A percentile compares a stretch with the other conserved stretches of the same genome.
These are phyloP conservation scores for Leccinum incarnatum DNA, from an alignment of 768 basidiomycete species.

Conservation along the genomic window DNA sequence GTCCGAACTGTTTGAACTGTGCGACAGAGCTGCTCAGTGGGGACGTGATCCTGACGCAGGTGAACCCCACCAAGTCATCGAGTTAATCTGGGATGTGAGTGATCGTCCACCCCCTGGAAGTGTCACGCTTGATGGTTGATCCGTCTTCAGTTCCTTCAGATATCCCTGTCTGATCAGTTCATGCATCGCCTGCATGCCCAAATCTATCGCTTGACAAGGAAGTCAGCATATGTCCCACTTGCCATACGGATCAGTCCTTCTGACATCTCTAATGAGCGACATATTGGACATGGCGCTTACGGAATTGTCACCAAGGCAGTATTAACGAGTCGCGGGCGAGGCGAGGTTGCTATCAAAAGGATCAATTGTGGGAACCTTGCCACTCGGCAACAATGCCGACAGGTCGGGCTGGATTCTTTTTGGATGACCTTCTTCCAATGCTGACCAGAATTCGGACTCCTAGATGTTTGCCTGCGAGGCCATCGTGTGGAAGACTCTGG, in stretches of 20 bases:
- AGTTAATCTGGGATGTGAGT: slow-evolving; percentile 23
- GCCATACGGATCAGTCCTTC: slow-evolving; percentile 11
- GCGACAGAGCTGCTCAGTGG: neutral
- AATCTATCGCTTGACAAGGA: slow-evolving; percentile 30
- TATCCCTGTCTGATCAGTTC: neutral
- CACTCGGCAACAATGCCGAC: slow-evolving; percentile 1
- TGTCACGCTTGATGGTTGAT: neutral
- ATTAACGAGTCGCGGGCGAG: neutral
- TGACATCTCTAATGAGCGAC: neutral
- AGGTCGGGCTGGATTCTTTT: slow-evolving; percentile 10
- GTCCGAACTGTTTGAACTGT: slow-evolving; percentile 13
- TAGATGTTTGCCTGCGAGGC: slow-evolving; percentile 28
- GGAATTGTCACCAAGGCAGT: slow-evolving; percentile 21
- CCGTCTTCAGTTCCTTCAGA: slow-evolving; percentile 13
- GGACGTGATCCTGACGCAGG: neutral
- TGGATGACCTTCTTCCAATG: neutral
- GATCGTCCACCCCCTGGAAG: neutral
- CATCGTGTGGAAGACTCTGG: slow-evolving; percentile 26
- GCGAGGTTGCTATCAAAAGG: slow-evolving; percentile 28
- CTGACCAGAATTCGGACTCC: neutral
- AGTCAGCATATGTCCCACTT: slow-evolving; percentile 23
- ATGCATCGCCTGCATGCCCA: slow-evolving; percentile 15
- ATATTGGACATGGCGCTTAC: slow-evolving; percentile 18
- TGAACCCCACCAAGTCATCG: slow-evolving; percentile 20
- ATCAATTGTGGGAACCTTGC: slow-evolving; percentile 3